Evolutionary conservation across 2,329 filamentous ascomycete species (phyloP).

Genomic region (Elsinoe ampelina): DNA sequence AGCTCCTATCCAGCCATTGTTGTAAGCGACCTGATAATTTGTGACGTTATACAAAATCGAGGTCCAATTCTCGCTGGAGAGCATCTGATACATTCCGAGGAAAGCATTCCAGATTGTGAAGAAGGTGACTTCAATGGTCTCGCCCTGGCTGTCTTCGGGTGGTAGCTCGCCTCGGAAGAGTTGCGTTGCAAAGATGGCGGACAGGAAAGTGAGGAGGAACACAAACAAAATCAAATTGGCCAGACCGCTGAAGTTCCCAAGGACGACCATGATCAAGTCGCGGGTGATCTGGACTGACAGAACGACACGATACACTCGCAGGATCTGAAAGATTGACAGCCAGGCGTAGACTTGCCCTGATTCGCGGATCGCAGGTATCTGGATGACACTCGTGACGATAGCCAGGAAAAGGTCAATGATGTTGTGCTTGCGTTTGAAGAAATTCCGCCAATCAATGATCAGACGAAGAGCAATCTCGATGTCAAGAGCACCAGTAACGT

Average conservation of each 20-base stretch:
- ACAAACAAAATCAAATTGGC: constrained; percentile 93
- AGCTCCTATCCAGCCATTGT: constrained; percentile 87
- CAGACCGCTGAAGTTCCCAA: constrained; percentile 87
- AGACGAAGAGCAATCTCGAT: constrained; percentile 77
- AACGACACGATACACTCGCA: constrained; percentile 86
- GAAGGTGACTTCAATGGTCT: constrained; percentile 65
- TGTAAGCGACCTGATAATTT: constrained; percentile 50
- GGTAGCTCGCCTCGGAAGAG: constrained; percentile 84
- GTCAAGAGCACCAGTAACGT: constrained; percentile 68
- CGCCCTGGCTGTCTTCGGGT: constrained; percentile 46
- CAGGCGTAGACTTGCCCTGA: constrained; percentile 70
- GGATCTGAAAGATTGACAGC: constrained; percentile 85
- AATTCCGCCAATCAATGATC: constrained; percentile 67
- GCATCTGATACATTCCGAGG: constrained; percentile 91
- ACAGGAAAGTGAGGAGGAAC: constrained; percentile 87
- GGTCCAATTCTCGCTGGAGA: constrained; percentile 97
- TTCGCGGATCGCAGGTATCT: constrained; percentile 69
- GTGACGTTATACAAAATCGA: constrained; percentile 75
- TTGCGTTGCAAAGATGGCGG: constrained; percentile 86
- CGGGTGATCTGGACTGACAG: constrained; percentile 79
- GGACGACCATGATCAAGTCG: constrained; percentile 73
- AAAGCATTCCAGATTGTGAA: constrained; percentile 91
- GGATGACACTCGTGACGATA: constrained; percentile 72
- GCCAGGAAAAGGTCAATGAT: constrained; percentile 72
- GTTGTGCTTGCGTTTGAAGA: constrained; percentile 65